Evolutionary conservation across 2,329 filamentous ascomycete genomes (phyloP), one percentile per base, ranked within the genome.

Genomic region (Catunica adiposa): DNA sequence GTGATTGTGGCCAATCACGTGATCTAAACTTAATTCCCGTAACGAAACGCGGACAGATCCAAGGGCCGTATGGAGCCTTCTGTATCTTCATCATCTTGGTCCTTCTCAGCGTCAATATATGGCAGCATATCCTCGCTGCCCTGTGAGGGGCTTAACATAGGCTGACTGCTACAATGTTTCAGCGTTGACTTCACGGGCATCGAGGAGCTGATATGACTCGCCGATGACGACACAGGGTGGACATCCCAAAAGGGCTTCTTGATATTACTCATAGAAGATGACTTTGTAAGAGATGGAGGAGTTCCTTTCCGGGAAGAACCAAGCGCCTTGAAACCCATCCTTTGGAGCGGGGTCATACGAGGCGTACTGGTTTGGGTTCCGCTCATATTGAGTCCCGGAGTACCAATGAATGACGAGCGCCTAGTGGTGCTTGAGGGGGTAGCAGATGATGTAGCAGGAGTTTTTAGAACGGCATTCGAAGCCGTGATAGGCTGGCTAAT

Each of bases 91-190:
- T 42, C 55, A 15, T 23, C 17, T 5, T 60, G 59, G 11, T 73
- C 71, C 17, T 69, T 29, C 23, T 29, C 48, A 29, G n/a, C 68
- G 59, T 75, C 77, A 62, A 75, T 75, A 25, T 73, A 72, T 14
- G 75, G 65, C 59, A 80, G 72, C 55, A 77, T 70, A 56, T 81
- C 78, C 62, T 81, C 78, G 61, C 77, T 80, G 14, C 78, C 77
- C 40, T 58, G 56, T 1, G 37, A 44, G 44, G 37, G 31, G 15
- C 22, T 51, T 22, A 31, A 11, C 22, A 51, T 20, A 51, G 26
- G 25, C 48, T 51, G 47, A 22, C 20, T 56, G 15, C 47, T 48
- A 1, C 26, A 17, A 15, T 17, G 38, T n/a, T 20, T 54, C 22
- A 44, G 17, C 40, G 20, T n/a, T 15, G 40, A 17, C 40, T 3